Evolutionary conservation across 306 rosid species (phyloP).

Genomic region (Carpinus viminea): DNA sequence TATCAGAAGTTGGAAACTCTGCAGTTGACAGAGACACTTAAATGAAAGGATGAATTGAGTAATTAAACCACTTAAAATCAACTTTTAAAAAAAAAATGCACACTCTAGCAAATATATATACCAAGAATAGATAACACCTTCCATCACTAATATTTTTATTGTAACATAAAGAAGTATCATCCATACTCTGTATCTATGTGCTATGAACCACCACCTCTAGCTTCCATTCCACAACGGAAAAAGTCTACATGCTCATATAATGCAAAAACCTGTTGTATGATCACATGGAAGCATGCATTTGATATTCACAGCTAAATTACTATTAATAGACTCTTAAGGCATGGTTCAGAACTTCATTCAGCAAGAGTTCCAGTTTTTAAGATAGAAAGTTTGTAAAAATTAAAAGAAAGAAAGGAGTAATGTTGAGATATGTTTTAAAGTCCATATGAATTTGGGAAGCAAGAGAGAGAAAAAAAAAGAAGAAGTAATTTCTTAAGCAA

Average conservation of each 20-base stretch:
- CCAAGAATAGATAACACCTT: background rate
- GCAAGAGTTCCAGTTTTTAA: background rate
- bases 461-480: background rate
- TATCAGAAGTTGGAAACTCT: conserved; percentile 69
- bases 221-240: background rate
- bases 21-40: conserved; percentile 14
- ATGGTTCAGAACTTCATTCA: background rate
- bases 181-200: background rate
- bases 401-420: background rate
- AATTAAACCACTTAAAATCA: background rate
- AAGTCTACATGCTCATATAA: background rate
- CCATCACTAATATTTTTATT: background rate
- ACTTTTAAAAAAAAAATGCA: background rate
- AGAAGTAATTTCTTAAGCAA: background rate
- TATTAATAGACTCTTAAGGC: background rate
- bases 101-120: background rate
- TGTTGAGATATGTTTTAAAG: background rate
- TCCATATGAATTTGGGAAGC: background rate
- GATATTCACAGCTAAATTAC: background rate
- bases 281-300: background rate
- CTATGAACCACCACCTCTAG: background rate
- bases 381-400: background rate
- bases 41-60: conserved; percentile 12
- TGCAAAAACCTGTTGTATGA: background rate
- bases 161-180: background rate